Base-by-base conservation (phyloP, 1,139 yeast species). In the Geotrichum aggregatum region DNA sequence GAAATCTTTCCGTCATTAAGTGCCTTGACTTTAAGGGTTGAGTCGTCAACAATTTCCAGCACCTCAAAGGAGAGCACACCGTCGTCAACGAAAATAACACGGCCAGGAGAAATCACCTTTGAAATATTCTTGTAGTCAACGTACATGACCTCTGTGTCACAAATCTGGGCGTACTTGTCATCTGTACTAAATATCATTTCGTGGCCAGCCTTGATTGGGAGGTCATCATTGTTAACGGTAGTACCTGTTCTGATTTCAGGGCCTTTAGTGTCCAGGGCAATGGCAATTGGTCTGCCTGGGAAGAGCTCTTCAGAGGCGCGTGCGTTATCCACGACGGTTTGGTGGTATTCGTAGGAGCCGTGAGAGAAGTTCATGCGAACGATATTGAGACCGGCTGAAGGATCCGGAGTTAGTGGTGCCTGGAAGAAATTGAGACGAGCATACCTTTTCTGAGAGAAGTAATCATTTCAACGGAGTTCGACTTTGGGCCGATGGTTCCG, bases 221-320 rank as follows among this genome's bases (percentile, higher is more conserved):
- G 87, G 71, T 92, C 98, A 59, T 76, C 74, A 56, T 79, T 86
- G 64, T 79, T 87, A 57, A 75, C 70, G 63, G 98, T 94, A 71
- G 88, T 83, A 74, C 99, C 98, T 54, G 98, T 91, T 80, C 98
- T 87, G 76, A 92, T 92, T 77, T 94, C 98, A 61, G 99, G 98
- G 63, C 99, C 99, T 81, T 92, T 94, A 71, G 98, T 94, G 74
- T 92, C 99, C 67, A 92, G 82, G 61, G 99, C 99, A 74, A 92
- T 89, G 59, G 96, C 98, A 68, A 92, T 79, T 52, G 98, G 98
- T 77, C 98, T 87, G 65, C 98, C 98, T 61, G 87, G 82, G 73
- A 84, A 89, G 56, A 84, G 72, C 72, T 83, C 83, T 75, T 87
- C 97, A 57, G 98, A 89, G 74, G 87, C 83, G 76, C 95, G 86